A percentile compares a stretch with the other conserved stretches of the same genome.
phyloP scores from a whole-genome alignment of 495 filamentous ascomycete species.

The Delitschia confertaspora region DNA sequence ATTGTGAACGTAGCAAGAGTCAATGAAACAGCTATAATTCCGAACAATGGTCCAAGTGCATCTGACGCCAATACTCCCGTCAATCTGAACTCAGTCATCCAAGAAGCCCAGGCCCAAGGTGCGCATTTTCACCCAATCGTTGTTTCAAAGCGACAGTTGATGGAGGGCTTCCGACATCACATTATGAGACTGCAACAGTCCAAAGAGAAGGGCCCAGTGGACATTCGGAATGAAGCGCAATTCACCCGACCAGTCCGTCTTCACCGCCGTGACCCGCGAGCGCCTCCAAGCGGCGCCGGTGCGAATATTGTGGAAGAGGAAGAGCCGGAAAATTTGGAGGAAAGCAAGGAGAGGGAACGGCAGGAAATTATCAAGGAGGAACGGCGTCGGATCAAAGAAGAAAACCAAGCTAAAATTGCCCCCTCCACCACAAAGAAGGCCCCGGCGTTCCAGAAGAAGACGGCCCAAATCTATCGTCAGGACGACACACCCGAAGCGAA shows the following conservation, averaged over 20 bases:
- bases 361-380: constrained; percentile 62
- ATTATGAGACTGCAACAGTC: constrained; percentile 60
- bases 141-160: constrained; percentile 68
- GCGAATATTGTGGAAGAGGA: constrained; percentile 41
- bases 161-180: constrained; percentile 77
- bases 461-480: constrained; percentile 46
- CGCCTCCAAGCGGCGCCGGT: constrained; percentile 42
- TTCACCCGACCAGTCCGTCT: constrained; percentile 82
- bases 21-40: constrained; percentile 7
- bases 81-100: constrained; percentile 9
- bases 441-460: constrained; percentile 67
- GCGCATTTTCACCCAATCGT: constrained; percentile 56
- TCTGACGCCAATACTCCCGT: constrained; percentile 37
- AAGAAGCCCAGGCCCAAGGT: constrained; percentile 38
- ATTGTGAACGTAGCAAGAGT: constrained; percentile 15
- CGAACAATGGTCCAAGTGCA: constrained; percentile 23
- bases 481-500: constrained; percentile 66
- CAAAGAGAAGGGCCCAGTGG: constrained; percentile 47
- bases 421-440: constrained; percentile 57
- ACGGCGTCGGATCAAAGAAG: constrained; percentile 70
- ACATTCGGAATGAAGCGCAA: constrained; percentile 65
- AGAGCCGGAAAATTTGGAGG: constrained; percentile 44
- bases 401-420: constrained; percentile 80
- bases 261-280: constrained; percentile 80
- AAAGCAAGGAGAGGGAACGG: constrained; percentile 61